Evolutionary conservation across 805 yeast genomes (phyloP).

Genomic region (Saccharomyces eubayanus): DNA sequence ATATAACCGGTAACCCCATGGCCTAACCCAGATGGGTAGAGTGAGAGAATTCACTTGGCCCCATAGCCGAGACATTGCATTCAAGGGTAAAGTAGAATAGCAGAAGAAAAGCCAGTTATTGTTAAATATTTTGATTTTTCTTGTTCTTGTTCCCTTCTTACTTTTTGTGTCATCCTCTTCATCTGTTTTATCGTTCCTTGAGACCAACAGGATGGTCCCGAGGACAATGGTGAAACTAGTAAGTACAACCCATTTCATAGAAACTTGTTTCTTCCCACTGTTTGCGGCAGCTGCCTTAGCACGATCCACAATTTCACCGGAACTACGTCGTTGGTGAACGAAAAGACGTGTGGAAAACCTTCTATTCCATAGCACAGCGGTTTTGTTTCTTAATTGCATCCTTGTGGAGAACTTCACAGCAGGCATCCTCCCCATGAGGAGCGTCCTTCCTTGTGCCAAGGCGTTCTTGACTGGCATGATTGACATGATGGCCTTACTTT

Average conservation of each 20-base stretch:
- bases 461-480: slow-evolving; percentile 17
- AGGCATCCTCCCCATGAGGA: slow-evolving; percentile 11
- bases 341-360: slow-evolving; percentile 12
- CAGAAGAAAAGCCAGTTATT: slow-evolving; percentile 82
- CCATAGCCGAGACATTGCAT: slow-evolving; percentile 89
- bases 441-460: slow-evolving; percentile 13
- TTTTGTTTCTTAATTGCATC: slow-evolving; percentile 21
- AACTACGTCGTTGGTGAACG: slow-evolving; percentile 4
- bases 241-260: slow-evolving; percentile 23
- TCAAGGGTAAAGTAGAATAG: slow-evolving; percentile 83
- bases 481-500: background rate
- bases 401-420: slow-evolving; percentile 13
- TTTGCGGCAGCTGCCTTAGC: slow-evolving; percentile 3
- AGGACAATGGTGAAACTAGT: slow-evolving; percentile 26
- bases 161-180: slow-evolving; percentile 18
- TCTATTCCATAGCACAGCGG: slow-evolving; percentile 19
- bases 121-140: slow-evolving; percentile 29
- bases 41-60: slow-evolving; percentile 79
- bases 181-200: slow-evolving; percentile 24
- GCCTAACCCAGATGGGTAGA: slow-evolving; percentile 82
- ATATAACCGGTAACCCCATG: slow-evolving; percentile 72
- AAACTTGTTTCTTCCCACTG: background rate
- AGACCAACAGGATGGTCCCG: slow-evolving; percentile 18
- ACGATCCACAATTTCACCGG: slow-evolving; percentile 3
- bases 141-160: slow-evolving; percentile 20